Conservation (phyloP, 2,329 filamentous ascomycete species). For the Scytalidium lignicola region DNA sequence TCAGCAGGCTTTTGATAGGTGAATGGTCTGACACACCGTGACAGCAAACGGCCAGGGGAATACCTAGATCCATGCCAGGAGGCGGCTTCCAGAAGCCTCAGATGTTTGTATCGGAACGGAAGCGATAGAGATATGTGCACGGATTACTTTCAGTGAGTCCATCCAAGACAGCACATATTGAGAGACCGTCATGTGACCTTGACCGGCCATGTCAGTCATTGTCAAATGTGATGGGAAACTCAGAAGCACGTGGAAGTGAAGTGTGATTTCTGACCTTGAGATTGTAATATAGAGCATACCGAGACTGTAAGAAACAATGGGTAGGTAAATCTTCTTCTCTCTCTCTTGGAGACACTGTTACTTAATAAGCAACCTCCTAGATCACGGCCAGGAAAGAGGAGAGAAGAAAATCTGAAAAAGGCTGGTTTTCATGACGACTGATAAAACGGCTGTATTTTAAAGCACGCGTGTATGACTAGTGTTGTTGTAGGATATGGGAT, state of each 20-base stretch:
- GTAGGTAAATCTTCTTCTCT: constrained; percentile 43
- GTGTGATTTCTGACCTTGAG: neutral
- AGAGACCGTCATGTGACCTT: neutral
- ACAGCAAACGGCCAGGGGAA: constrained; percentile 80
- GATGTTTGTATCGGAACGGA: constrained; percentile 81
- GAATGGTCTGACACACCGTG: neutral
- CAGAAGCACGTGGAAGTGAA: neutral
- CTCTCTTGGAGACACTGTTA: neutral
- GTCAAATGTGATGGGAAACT: constrained; percentile 1
- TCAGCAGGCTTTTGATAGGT: neutral
- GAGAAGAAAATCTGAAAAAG: constrained; percentile 30
- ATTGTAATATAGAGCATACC: constrained; percentile 65
- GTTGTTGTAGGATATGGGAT: neutral
- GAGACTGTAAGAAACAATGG: constrained; percentile 94
- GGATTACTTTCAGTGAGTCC: constrained; percentile 90
- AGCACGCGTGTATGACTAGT: too few species aligned
- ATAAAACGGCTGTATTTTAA: too few species aligned
- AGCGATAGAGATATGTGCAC: constrained; percentile 85
- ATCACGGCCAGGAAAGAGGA: constrained; percentile 40
- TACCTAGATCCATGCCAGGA: constrained; percentile 96
- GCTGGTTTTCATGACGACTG: constrained; percentile 21
- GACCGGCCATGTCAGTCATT: neutral
- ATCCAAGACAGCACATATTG: too few species aligned
- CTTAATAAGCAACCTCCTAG: constrained; percentile 20
- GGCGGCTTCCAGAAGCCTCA: constrained; percentile 77